Evolutionary conservation across 192 early-diverging fungal species (phyloP), one percentile per base, ranked within the genome.

Genomic region (Dispira simplex): DNA sequence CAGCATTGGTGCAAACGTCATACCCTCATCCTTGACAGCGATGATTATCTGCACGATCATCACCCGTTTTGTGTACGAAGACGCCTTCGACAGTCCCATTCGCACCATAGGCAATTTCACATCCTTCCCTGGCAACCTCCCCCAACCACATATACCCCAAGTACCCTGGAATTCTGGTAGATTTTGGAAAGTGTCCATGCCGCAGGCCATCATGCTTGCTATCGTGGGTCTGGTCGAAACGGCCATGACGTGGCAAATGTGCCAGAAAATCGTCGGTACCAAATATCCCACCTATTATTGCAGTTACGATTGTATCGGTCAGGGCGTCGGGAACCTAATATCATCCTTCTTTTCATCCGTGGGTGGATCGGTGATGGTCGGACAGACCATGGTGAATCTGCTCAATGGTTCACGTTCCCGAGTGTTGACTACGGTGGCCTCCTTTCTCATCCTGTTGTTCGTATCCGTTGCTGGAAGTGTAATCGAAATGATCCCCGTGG

Each of bases 111-210:
- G 48, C 18, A 21, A 49, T 49, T 4, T 49, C 4, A 9, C 48
- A 4, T 5, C 48, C 2, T 49, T 49, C 8, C 21, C 48, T 8
- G 48, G 48, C 18, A 4, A 49, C 18, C 18, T 49, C 18, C 48
- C 48, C 48, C 48, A 49, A 49, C 18, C 48, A 21, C 48, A 49
- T 49, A 21, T 49, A 49, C 48, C 48, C 48, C 16, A 49, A 20
- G 48, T 49, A 9, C 48, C 48, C 16, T 49, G 48, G 48, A 21
- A 21, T 49, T 20, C 18, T 9, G 48, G 48, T 8, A 21, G 21
- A 8, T 49, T 49, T 49, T 49, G 48, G 48, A 49, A 21, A 20
- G 16, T 49, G 48, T 16, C 18, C 1, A 16, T 49, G 48, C 48
- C 18, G 4, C 21, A 49, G 18, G 48, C 18, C 16, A 16, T 49